Conservation (phyloP, 495 filamentous ascomycete genomes). For the Penicillium flavigenum region DNA sequence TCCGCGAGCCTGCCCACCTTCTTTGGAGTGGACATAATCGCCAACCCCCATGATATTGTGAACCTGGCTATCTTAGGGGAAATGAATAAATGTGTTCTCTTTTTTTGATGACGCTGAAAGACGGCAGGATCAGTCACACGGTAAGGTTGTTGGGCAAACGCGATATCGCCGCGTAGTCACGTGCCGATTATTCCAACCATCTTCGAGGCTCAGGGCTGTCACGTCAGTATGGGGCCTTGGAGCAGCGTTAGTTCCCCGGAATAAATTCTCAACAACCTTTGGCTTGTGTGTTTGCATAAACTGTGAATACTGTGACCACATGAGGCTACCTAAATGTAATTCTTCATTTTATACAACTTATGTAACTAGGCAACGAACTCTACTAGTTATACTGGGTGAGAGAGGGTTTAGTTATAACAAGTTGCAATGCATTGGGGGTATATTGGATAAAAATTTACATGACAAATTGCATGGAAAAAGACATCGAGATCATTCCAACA, state of each 20-base stretch:
- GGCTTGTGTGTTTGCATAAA: background rate
- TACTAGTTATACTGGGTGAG: background rate
- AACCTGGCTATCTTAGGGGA: background rate
- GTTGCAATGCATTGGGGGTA: background rate
- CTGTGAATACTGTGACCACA: background rate
- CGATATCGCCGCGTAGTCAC: conserved; percentile 38
- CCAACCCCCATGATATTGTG: conserved; percentile 42
- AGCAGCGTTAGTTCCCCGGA: background rate
- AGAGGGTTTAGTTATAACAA: background rate
- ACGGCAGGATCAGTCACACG: conserved; percentile 7
- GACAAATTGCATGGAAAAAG: background rate
- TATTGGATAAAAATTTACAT: conserved; percentile 6
- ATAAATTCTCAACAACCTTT: background rate
- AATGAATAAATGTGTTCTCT: background rate
- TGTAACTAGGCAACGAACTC: background rate
- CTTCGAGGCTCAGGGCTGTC: too few species aligned
- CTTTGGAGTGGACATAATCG: conserved; percentile 46
- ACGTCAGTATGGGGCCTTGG: background rate
- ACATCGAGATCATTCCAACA: conserved; percentile 21
- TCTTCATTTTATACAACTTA: background rate
- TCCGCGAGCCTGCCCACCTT: conserved; percentile 35
- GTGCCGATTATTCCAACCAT: conserved; percentile 27
- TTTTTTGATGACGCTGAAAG: conserved; percentile 3
- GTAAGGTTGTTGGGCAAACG: conserved; percentile 19
- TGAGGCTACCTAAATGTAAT: background rate